These are phyloP conservation scores for Labyrinthula sp. DNA, from an alignment of 352 stramenopile species.

Conservation along the genomic window DNA sequence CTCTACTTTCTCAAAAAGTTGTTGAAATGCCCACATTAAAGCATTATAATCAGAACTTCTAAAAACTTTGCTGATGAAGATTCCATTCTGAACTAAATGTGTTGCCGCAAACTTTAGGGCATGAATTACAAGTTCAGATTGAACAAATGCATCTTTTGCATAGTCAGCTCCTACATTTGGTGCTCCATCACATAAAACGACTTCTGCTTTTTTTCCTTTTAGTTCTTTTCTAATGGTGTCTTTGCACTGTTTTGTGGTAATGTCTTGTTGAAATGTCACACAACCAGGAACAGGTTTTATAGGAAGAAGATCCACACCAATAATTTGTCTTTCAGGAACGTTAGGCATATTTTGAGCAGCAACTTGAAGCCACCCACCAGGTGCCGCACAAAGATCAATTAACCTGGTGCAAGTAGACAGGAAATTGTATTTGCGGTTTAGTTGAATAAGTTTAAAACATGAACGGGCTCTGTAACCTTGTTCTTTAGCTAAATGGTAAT, in stretches of 20 bases:
- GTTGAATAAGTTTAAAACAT: constrained; percentile 97
- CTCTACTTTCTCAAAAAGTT: constrained; percentile 91
- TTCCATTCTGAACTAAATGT: constrained; percentile 66
- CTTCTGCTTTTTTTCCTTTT: constrained; percentile 66
- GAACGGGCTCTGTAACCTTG: constrained; percentile 92
- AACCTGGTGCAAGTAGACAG: constrained; percentile 80
- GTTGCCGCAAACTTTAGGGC: constrained; percentile 87
- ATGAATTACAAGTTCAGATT: constrained; percentile 66
- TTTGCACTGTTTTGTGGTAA: constrained; percentile 62
- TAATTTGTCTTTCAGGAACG: constrained; percentile 49
- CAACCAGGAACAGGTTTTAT: constrained; percentile 86
- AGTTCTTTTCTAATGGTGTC: constrained; percentile 74
- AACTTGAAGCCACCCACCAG: constrained; percentile 89
- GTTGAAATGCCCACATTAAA: constrained; percentile 91
- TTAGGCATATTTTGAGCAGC: constrained; percentile 55
- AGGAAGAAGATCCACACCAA: constrained; percentile 92
- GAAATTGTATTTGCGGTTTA: constrained; percentile 98
- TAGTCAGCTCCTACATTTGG: constrained; percentile 94
- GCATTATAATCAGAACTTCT: constrained; percentile 91
- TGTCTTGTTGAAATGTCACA: constrained; percentile 87
- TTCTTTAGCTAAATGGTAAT: constrained; percentile 68
- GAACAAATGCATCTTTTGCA: constrained; percentile 92
- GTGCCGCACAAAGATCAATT: constrained; percentile 94
- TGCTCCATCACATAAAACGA: constrained; percentile 94
- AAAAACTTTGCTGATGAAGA: constrained; percentile 42